Base-by-base conservation (phyloP, 2,329 filamentous ascomycete species). In the Botrytis sinoallii region DNA sequence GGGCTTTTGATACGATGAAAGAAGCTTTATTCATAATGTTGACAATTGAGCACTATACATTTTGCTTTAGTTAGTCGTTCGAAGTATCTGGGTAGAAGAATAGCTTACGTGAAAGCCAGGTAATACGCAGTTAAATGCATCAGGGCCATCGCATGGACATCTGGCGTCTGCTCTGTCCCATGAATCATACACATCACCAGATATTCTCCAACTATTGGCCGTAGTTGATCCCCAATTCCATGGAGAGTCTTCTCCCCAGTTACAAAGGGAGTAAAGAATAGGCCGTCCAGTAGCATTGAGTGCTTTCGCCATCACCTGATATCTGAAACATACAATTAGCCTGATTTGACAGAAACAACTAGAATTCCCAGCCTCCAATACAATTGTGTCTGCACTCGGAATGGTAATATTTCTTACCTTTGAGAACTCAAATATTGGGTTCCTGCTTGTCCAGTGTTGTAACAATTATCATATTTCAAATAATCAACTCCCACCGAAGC, bases 391-490 rank as follows among this genome's bases (percentile, higher is more conserved):
- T 29, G 65, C 55, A 14, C 10, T 9, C 29, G 4, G 0, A 29
- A n/a, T 35, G 5, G 2, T 64, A 18, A 22, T 44, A 9, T 48
- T 25, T 20, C 74, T 42, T 65, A 78, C 78, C 86, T 85, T 29
- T 75, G 75, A 7, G 85, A 86, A 40, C 75, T 86, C 74, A 81
- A 79, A 77, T 71, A 79, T 73, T 75, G 80, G 75, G 79, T 81
- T 77, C 86, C 86, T n/a, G 83, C 84, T 72, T 86, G 84, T 12
- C 87, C 87, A 74, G 85, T 82, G 75, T 88, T 88, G 78, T 84
- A 88, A 81, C 87, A 89, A 77, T 88, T 88, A 79, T 88, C 87
- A 76, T 88, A 88, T 78, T 88, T 87, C 35, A 87, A 78, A 75
- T 87, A 87, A 78, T 86, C 84, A 46, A 88, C 84, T 1, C 84